Evolutionary conservation across 2,329 filamentous ascomycete species (phyloP).

Genomic region (Aplosporella prunicola): DNA sequence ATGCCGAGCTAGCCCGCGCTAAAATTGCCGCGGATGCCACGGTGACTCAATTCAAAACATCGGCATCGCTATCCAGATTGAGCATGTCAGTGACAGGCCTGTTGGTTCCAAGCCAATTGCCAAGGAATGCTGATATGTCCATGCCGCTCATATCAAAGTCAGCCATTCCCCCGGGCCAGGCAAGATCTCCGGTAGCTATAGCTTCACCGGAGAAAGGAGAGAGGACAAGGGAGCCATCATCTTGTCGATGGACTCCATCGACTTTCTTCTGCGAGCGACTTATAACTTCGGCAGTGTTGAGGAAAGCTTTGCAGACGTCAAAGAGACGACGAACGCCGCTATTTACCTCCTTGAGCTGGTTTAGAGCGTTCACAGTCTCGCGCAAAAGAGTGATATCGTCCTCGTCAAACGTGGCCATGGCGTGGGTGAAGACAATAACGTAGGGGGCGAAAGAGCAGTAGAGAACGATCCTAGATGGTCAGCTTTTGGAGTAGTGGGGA

Average conservation of each 20-base stretch:
- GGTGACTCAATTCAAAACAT: not conserved
- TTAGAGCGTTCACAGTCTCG: slow-evolving; percentile 10
- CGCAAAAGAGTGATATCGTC: slow-evolving; percentile 10
- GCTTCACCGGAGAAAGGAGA: slow-evolving; percentile 22
- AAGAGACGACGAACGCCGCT: slow-evolving; percentile 11
- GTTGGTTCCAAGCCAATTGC: slow-evolving; percentile 6
- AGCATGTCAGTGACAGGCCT: slow-evolving; percentile 6
- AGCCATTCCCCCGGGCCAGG: not conserved
- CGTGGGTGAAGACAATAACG: slow-evolving; percentile 13
- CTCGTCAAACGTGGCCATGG: slow-evolving; percentile 11
- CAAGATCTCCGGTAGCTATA: slow-evolving; percentile 20
- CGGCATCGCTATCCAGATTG: slow-evolving; percentile 1
- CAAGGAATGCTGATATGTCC: slow-evolving; percentile 7
- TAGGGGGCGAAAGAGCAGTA: slow-evolving; percentile 14
- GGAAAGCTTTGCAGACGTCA: slow-evolving; percentile 13
- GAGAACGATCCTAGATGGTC: slow-evolving; percentile 11
- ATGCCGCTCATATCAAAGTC: not conserved
- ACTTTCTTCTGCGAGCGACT: slow-evolving; percentile 12
- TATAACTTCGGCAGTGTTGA: slow-evolving; percentile 11
- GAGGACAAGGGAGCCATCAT: slow-evolving; percentile 12
- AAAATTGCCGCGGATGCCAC: too few relatives aligned
- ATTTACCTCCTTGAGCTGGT: slow-evolving; percentile 11
- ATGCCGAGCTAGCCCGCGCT: too few relatives aligned
- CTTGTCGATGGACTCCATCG: slow-evolving; percentile 11
- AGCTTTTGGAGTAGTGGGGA: too few relatives aligned